Evolutionary conservation across 1,139 yeast species (phyloP).

Genomic region (Kurtzmaniella quercitrusa): DNA sequence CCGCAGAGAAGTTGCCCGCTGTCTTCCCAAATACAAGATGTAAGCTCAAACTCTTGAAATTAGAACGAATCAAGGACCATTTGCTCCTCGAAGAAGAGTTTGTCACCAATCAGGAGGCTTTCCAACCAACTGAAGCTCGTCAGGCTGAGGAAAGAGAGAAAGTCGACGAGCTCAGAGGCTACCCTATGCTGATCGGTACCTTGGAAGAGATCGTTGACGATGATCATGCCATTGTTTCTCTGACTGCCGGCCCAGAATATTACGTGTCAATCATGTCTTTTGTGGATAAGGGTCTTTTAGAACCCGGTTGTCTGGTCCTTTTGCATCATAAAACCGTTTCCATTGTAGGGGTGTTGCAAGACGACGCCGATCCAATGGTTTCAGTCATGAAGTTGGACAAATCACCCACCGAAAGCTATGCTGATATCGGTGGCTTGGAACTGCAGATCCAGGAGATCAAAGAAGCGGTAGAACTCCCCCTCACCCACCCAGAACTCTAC

Average conservation of each 20-base stretch:
- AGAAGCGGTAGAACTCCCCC: conserved; percentile 95
- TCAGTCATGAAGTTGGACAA: conserved; percentile 96
- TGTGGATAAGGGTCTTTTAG: conserved; percentile 92
- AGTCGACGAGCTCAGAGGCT: conserved; percentile 92
- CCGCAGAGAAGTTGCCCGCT: conserved; percentile 79
- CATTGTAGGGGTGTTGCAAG: conserved; percentile 91
- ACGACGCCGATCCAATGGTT: conserved; percentile 97
- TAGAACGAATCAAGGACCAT: conserved; percentile 97
- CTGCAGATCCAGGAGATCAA: conserved; percentile 95
- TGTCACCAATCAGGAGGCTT: conserved; percentile 88
- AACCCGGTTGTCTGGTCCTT: conserved; percentile 97
- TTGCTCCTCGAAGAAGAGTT: conserved; percentile 92
- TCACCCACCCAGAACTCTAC: conserved; percentile 95
- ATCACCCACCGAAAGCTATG: conserved; percentile 94
- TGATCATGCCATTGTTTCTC: conserved; percentile 96
- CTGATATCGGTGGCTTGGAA: conserved; percentile 97
- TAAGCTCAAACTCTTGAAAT: conserved; percentile 79
- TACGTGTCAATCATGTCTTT: conserved; percentile 95
- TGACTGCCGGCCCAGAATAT: conserved; percentile 95
- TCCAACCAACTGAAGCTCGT: conserved; percentile 95
- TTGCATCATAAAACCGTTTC: conserved; percentile 94
- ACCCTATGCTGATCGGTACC: conserved; percentile 96
- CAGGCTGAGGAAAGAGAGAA: conserved; percentile 95
- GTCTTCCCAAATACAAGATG: conserved; percentile 94
- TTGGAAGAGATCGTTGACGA: conserved; percentile 96